These are phyloP conservation scores for Blastobotrys malaysiensis DNA, from an alignment of 1,139 yeast genomes.

Conservation along the genomic window DNA sequence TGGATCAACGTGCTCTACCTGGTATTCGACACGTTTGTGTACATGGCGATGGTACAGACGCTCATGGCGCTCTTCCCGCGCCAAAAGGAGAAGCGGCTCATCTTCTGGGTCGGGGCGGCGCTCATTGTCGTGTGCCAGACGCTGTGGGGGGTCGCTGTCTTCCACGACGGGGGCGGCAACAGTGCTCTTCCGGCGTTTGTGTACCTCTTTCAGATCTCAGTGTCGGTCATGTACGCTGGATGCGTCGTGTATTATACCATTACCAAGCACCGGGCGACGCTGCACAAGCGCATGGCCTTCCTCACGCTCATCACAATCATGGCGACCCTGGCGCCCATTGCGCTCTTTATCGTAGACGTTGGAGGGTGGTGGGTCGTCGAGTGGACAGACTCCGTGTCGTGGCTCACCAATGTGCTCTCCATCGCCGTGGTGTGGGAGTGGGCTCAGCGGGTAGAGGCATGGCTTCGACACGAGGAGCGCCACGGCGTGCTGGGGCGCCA, in stretches of 20 bases:
- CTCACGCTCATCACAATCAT: conserved; percentile 52
- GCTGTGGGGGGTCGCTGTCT: conserved; percentile 64
- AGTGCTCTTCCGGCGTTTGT: conserved; percentile 72
- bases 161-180: conserved; percentile 38
- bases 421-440: conserved; percentile 83
- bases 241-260: conserved; percentile 56
- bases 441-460: conserved; percentile 58
- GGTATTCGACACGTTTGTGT: conserved; percentile 54
- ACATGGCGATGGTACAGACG: conserved; percentile 71
- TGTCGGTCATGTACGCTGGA: conserved; percentile 67
- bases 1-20: conserved; percentile 56
- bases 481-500: conserved; percentile 73
- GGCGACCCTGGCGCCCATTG: conserved; percentile 52
- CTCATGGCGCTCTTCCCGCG: conserved; percentile 67
- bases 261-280: conserved; percentile 47
- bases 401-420: conserved; percentile 61
- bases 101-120: conserved; percentile 55
- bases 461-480: conserved; percentile 56
- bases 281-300: conserved; percentile 45
- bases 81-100: conserved; percentile 61
- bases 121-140: conserved; percentile 57
- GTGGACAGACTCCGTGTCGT: conserved; percentile 65
- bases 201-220: conserved; percentile 69
- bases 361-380: conserved; percentile 69
- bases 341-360: conserved; percentile 71